Evolutionary conservation across 805 yeast species (phyloP).

Genomic region (Zygosaccharomyces gambellarensis): DNA sequence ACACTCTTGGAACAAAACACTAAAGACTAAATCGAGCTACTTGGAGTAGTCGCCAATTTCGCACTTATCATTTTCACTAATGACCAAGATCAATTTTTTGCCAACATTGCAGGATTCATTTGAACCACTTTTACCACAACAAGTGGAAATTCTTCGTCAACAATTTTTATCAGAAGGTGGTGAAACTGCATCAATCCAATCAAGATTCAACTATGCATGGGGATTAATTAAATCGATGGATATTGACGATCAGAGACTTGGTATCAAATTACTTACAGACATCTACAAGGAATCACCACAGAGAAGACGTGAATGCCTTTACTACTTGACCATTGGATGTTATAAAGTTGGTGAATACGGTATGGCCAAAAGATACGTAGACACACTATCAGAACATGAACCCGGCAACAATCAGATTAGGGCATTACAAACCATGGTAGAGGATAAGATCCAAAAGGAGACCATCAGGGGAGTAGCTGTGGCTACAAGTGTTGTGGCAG

Average conservation of each 20-base stretch:
- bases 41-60: neutral
- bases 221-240: conserved; percentile 74
- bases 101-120: conserved; percentile 33
- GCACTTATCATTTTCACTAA: conserved; percentile 1
- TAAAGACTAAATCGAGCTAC: neutral
- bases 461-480: conserved; percentile 86
- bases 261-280: conserved; percentile 67
- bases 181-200: conserved; percentile 73
- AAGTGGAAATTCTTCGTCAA: conserved; percentile 66
- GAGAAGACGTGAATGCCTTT: conserved; percentile 83
- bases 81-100: conserved; percentile 27
- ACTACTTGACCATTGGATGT: conserved; percentile 82
- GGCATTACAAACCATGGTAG: conserved; percentile 68
- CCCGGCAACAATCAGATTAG: conserved; percentile 79
- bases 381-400: conserved; percentile 68
- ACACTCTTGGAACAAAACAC: neutral
- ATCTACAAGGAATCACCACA: conserved; percentile 70
- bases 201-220: conserved; percentile 95
- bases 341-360: conserved; percentile 83
- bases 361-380: conserved; percentile 81
- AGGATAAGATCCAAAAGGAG: conserved; percentile 78
- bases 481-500: conserved; percentile 79
- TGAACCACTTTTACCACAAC: conserved; percentile 59
- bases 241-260: conserved; percentile 65
- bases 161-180: conserved; percentile 74